phyloP scores from a whole-genome alignment of 2,329 filamentous ascomycete species.

The Alternaria infectoria region DNA sequence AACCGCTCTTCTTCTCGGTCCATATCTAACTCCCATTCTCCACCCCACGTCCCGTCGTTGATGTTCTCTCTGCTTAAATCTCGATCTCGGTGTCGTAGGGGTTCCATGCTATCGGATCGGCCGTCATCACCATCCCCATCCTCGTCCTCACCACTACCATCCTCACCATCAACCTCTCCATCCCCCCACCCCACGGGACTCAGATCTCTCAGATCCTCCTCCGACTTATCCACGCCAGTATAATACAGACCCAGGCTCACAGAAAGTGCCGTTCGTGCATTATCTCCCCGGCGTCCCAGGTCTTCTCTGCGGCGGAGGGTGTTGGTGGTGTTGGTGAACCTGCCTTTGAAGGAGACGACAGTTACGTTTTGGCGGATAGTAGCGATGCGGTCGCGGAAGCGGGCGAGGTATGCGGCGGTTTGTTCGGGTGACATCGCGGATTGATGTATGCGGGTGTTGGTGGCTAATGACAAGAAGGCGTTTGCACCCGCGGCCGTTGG shows the following conservation, averaged over 20 bases:
- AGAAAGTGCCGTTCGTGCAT: neutral
- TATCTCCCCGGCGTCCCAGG: neutral
- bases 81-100: neutral
- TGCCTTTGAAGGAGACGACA: neutral
- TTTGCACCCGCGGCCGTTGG: neutral
- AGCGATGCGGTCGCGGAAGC: conserved; percentile 2
- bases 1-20: neutral
- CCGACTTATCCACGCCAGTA: neutral
- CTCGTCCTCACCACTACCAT: neutral
- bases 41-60: neutral
- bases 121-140: neutral
- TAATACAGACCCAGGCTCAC: neutral
- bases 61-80: neutral
- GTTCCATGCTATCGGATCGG: conserved; percentile 5
- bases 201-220: neutral
- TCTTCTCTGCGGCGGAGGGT: neutral
- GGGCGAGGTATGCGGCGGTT: neutral
- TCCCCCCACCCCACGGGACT: neutral
- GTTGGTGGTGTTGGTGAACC: neutral
- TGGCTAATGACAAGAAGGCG: neutral
- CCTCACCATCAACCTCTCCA: neutral
- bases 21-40: neutral
- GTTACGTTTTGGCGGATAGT: neutral
- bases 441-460: no score
- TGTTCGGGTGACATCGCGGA: no score